Evolutionary conservation across 1,284 basidiomycete genomes (phyloP), one percentile per base, ranked within the genome.

Genomic region (Xanthoconium separans): DNA sequence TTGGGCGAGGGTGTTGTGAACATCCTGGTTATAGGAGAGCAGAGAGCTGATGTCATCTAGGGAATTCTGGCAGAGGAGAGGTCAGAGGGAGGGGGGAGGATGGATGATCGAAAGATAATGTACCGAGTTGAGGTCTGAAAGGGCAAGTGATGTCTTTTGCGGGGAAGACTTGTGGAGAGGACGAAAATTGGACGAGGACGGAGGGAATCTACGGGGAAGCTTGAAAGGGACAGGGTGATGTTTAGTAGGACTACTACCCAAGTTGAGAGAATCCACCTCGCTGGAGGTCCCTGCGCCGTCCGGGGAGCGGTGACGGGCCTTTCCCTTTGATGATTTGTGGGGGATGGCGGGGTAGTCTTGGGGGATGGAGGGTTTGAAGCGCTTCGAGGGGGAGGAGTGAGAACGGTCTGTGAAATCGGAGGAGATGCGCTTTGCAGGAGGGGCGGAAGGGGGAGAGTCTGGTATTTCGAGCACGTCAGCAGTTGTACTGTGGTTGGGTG

Each of bases 391-490:
- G 1, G 71, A 65, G 27, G 72, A 70, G 3, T 66, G 59, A 9
- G 76, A 66, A 4, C 62, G 50, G 24, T 76, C 63, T 2, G 68
- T 61, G 2, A 71, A 55, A 56, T 78, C 78, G 0, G 77, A 73
- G 5, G 77, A 77, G 29, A 73, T 62, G 24, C 81, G 74, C 58
- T 84, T 84, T 2, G 49, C 27, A 0, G 51, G 73, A 57, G 44
- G 65, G 53, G 39, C 74, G 58, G 4, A 40, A 4, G 72, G 65
- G 33, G 72, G 64, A 13, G 67, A 61, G 27, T 73, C 71, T 50
- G 77, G 75, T 10, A 75, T 64, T 34, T 72, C 71, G 15, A 77
- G 69, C 6, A 73, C 47, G 43, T 75, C 73, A 10, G 53, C 59
- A 24, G 53, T n/a, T n/a, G n/a, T n/a, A n/a, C n/a, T n/a, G n/a